Evolutionary conservation across 805 yeast genomes (phyloP).

Genomic region (Starmerella vaccinii): DNA sequence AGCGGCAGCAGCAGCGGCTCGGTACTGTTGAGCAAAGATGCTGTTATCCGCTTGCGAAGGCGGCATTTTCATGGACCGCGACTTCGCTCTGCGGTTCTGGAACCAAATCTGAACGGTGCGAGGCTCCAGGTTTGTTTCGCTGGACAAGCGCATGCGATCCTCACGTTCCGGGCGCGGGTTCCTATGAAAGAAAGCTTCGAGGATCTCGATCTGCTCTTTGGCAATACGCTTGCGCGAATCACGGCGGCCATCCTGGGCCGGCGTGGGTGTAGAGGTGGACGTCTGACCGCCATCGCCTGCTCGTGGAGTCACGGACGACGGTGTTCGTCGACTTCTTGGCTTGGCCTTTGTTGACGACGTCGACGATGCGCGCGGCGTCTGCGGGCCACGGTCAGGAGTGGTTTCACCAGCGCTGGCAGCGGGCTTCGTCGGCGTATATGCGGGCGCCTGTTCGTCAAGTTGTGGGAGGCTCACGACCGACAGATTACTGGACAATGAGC

Average conservation of each 20-base stretch:
- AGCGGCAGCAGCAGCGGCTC: conserved; percentile 21
- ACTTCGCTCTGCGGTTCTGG: conserved; percentile 60
- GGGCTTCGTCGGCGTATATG: background rate
- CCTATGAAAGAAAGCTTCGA: conserved; percentile 58
- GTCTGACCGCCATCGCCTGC: background rate
- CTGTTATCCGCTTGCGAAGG: conserved; percentile 15
- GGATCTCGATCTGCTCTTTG: conserved; percentile 37
- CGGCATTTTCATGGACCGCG: conserved; percentile 21
- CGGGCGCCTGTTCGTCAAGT: background rate
- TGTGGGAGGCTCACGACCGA: background rate
- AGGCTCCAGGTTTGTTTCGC: conserved; percentile 65
- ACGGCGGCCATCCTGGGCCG: conserved; percentile 9
- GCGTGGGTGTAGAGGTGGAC: background rate
- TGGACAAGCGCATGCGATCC: conserved; percentile 57
- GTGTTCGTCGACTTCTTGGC: background rate
- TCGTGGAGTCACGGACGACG: background rate
- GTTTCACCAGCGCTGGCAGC: background rate
- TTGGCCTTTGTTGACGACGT: background rate
- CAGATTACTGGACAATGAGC: background rate
- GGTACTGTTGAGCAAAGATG: conserved; percentile 9
- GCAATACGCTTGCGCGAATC: conserved; percentile 26
- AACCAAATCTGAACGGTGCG: conserved; percentile 90
- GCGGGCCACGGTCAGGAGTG: conserved; percentile 4
- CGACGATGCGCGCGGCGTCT: conserved; percentile 2
- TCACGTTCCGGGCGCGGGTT: conserved; percentile 71